Percentiles rank a stretch among this genome's conserved stretches.
Evolutionary conservation across 306 rosid species (phyloP).

Genomic region (Glycine latifolia): DNA sequence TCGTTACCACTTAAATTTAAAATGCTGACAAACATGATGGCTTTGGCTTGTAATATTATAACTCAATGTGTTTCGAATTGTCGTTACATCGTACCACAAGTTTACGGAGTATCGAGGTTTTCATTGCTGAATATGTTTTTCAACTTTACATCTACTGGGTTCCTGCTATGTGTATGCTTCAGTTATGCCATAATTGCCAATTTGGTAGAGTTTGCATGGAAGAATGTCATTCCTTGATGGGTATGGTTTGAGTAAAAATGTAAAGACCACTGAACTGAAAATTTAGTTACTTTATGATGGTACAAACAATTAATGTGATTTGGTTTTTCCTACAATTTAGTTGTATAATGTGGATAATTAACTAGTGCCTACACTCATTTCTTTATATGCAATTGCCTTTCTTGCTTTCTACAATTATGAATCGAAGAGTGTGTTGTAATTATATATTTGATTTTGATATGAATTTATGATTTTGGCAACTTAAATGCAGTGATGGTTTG

Average conservation of each 20-base stretch:
- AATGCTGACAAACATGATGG: constrained; percentile 13
- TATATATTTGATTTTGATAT: constrained; percentile 5
- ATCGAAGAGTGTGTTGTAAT: not conserved
- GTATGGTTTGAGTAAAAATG: constrained; percentile 3
- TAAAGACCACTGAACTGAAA: constrained; percentile 19
- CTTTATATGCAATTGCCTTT: not conserved
- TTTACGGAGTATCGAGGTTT: not conserved
- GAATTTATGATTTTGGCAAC: constrained; percentile 16
- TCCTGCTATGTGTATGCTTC: too few relatives aligned
- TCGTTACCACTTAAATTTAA: not conserved
- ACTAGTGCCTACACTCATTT: not conserved
- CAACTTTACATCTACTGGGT: too few relatives aligned
- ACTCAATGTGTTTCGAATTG: not conserved
- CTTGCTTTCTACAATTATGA: not conserved
- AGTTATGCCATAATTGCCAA: not conserved
- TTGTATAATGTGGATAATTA: not conserved
- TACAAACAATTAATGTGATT: not conserved
- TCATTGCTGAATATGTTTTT: not conserved
- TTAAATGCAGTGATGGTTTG: constrained; percentile 78
- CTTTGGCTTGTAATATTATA: not conserved
- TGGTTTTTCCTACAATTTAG: not conserved
- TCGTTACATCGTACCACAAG: not conserved
- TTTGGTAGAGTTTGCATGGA: not conserved
- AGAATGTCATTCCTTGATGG: not conserved
- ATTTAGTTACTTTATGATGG: constrained; percentile 3